Evolutionary conservation across 2,329 filamentous ascomycete genomes (phyloP).

Genomic region (Penicillium oxalicum): DNA sequence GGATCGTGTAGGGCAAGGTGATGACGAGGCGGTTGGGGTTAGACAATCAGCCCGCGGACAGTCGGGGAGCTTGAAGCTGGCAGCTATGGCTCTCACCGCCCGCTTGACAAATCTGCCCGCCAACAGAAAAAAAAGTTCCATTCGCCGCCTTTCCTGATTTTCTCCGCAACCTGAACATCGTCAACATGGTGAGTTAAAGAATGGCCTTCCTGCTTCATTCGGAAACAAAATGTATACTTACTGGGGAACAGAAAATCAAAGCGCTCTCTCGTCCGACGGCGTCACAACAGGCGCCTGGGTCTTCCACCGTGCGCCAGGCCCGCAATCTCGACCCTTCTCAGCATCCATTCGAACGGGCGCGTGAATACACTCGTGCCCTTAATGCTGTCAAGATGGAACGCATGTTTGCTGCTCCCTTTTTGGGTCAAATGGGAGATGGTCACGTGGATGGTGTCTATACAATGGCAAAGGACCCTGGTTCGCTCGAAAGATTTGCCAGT

Average conservation of each 20-base stretch:
- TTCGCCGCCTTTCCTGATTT: constrained; percentile 13
- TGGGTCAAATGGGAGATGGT: constrained; percentile 79
- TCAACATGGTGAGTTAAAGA: constrained; percentile 27
- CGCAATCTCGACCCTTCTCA: constrained; percentile 68
- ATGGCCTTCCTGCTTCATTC: background rate
- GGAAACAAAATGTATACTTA: constrained; percentile 3
- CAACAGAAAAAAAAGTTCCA: constrained; percentile 30
- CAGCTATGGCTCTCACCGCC: constrained; percentile 29
- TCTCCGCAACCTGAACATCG: constrained; percentile 10
- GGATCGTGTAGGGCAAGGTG: constrained; percentile 6
- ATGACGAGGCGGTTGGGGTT: constrained; percentile 17
- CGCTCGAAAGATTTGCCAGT: constrained; percentile 68
- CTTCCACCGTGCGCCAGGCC: constrained; percentile 41
- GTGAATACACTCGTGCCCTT: constrained; percentile 72
- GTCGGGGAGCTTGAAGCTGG: constrained; percentile 25
- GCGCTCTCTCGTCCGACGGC: constrained; percentile 43
- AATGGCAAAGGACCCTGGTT: constrained; percentile 72
- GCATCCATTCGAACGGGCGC: constrained; percentile 83
- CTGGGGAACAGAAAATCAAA: constrained; percentile 51
- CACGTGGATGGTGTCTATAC: constrained; percentile 88
- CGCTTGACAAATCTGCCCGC: constrained; percentile 28
- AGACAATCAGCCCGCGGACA: constrained; percentile 7
- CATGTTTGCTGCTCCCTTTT: constrained; percentile 80
- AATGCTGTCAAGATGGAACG: constrained; percentile 89
- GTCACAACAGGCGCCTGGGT: constrained; percentile 44